Percentiles rank a stretch among this genome's conserved stretches.
phyloP scores from a whole-genome alignment of 352 stramenopile genomes.

The Pythium plurisporium region DNA sequence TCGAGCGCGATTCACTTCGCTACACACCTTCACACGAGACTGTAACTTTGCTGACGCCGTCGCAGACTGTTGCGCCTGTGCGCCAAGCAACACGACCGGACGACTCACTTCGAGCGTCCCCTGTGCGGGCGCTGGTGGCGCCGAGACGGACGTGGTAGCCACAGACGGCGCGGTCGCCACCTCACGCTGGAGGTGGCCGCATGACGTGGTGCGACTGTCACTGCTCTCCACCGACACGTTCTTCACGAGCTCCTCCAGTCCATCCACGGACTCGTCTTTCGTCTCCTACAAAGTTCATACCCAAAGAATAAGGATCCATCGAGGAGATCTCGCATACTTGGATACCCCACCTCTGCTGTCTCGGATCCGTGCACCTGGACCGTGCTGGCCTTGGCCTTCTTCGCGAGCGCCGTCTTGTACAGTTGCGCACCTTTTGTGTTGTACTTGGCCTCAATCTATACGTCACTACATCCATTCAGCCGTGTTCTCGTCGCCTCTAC shows the following conservation, averaged over 20 bases:
- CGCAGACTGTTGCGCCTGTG: slow-evolving; percentile 42
- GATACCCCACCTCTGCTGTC: slow-evolving; percentile 25
- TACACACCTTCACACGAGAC: slow-evolving; percentile 49
- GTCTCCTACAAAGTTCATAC: slow-evolving; percentile 20
- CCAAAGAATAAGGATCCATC: not conserved
- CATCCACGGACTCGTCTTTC: slow-evolving; percentile 47
- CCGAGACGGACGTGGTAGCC: not conserved
- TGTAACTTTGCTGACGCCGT: slow-evolving; percentile 47
- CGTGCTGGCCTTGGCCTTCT: slow-evolving; percentile 76
- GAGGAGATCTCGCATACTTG: not conserved
- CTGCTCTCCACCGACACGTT: slow-evolving; percentile 52
- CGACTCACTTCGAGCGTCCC: slow-evolving; percentile 56
- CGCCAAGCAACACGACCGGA: slow-evolving; percentile 68
- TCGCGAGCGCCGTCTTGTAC: slow-evolving; percentile 81
- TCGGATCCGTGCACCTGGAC: slow-evolving; percentile 49
- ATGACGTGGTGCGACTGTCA: slow-evolving; percentile 26
- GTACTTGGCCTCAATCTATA: slow-evolving; percentile 89
- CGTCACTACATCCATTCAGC: not conserved
- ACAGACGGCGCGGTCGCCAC: slow-evolving; percentile 1
- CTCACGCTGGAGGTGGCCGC: slow-evolving; percentile 52
- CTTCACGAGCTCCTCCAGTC: slow-evolving; percentile 78
- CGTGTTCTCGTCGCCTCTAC: no score
- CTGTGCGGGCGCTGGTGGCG: slow-evolving; percentile 22
- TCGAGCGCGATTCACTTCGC: not conserved
- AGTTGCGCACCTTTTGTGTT: slow-evolving; percentile 87